Conservation (phyloP, 2,329 filamentous ascomycete genomes). For the Aspergillus ustus region DNA sequence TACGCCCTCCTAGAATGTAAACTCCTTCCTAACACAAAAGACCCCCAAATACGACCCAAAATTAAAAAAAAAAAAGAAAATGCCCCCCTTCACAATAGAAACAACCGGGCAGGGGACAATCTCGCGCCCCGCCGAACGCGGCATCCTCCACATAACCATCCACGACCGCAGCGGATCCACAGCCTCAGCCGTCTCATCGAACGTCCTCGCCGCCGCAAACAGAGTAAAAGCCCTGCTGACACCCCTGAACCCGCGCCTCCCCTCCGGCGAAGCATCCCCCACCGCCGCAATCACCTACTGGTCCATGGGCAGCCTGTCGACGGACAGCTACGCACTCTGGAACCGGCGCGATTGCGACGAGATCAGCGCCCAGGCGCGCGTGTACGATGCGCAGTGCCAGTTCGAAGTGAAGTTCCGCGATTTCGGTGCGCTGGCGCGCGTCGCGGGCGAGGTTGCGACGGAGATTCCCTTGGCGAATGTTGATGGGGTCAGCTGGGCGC, state of each 20-base stretch:
- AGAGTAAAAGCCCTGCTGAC: neutral
- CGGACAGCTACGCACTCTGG: neutral
- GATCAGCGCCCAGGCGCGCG: neutral
- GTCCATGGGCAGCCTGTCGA: neutral
- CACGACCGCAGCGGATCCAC: neutral
- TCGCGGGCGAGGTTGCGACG: neutral
- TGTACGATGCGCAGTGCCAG: neutral
- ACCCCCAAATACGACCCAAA: neutral
- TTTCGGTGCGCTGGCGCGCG: neutral
- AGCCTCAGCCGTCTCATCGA: neutral
- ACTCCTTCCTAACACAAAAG: neutral
- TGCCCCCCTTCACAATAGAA: neutral
- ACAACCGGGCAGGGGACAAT: neutral
- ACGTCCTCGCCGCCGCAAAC: neutral
- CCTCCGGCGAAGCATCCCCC: neutral
- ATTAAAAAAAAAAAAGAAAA: too few relatives aligned
- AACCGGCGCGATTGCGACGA: neutral
- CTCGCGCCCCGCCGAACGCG: slow-evolving; percentile 3
- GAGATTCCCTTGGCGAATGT: neutral
- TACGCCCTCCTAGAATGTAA: too few relatives aligned
- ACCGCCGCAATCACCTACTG: neutral
- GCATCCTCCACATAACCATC: neutral
- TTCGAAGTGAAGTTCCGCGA: slow-evolving; percentile 1
- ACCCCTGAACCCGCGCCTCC: neutral
- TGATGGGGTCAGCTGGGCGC: neutral